Evolutionary conservation across 1,139 yeast genomes (phyloP).

Genomic region (Groenewaldozyma sp.): DNA sequence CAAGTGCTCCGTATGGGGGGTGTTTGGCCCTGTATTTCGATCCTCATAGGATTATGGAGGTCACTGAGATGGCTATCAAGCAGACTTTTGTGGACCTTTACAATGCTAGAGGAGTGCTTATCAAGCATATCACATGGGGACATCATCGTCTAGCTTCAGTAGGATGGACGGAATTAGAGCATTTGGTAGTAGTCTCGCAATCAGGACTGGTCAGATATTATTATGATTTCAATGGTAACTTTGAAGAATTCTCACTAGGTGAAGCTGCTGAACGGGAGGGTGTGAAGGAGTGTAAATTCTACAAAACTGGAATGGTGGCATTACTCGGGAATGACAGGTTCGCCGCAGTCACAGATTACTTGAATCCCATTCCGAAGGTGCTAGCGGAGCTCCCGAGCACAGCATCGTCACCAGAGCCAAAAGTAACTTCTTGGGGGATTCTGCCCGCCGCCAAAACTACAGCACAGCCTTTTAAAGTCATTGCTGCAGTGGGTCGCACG

Average conservation of each 20-base stretch:
- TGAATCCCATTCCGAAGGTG: constrained; percentile 25
- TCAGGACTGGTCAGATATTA: constrained; percentile 58
- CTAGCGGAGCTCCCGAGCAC: constrained; percentile 18
- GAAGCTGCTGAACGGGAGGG: constrained; percentile 31
- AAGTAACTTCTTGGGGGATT: constrained; percentile 8
- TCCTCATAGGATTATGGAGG: constrained; percentile 18
- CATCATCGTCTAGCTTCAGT: constrained; percentile 46
- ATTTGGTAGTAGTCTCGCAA: constrained; percentile 51
- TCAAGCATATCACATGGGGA: constrained; percentile 42
- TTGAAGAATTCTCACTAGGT: constrained; percentile 42
- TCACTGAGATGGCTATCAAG: constrained; percentile 11
- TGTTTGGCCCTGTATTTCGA: constrained; percentile 33
- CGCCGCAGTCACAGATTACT: constrained; percentile 27
- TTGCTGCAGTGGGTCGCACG: constrained; percentile 21
- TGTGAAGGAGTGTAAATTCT: constrained; percentile 32
- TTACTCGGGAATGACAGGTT: constrained; percentile 29
- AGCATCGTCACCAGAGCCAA: not conserved
- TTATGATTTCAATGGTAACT: constrained; percentile 58
- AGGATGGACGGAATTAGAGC: constrained; percentile 49
- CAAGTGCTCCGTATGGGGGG: constrained; percentile 39
- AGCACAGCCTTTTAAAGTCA: constrained; percentile 27
- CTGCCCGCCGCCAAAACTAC: constrained; percentile 26
- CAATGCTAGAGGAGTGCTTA: constrained; percentile 43
- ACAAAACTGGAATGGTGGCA: constrained; percentile 34
- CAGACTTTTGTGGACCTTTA: constrained; percentile 36